Percentiles rank a stretch among this genome's conserved stretches.
These are phyloP conservation scores for Serendipita sp. DNA, from an alignment of 768 basidiomycete genomes.

Conservation along the genomic window DNA sequence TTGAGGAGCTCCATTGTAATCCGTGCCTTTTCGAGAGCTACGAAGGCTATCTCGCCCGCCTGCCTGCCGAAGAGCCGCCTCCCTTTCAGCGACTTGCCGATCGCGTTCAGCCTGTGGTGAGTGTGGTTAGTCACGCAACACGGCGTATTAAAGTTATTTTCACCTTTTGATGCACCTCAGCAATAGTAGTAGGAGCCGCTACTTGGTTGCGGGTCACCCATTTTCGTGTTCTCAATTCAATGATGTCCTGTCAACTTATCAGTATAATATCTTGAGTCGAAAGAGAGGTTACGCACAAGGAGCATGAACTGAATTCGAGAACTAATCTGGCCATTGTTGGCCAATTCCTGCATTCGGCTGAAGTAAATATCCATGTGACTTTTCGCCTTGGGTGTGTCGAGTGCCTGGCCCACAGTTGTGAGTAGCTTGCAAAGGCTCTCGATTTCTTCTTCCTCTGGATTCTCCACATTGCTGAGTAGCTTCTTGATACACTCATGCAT, in stretches of 20 bases:
- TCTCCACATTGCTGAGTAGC: constrained; percentile 78
- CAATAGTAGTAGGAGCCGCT: constrained; percentile 72
- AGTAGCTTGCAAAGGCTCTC: constrained; percentile 90
- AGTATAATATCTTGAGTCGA: constrained; percentile 5
- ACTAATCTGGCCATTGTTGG: constrained; percentile 54
- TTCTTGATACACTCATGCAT: constrained; percentile 99
- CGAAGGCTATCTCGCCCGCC: constrained; percentile 34
- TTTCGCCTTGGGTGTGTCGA: constrained; percentile 68
- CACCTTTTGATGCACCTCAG: constrained; percentile 74
- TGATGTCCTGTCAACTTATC: constrained; percentile 47
- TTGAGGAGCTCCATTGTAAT: constrained; percentile 39
- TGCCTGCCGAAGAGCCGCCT: constrained; percentile 59
- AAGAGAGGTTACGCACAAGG: constrained; percentile 38
- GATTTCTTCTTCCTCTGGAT: constrained; percentile 95
- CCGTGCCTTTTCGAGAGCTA: constrained; percentile 74
- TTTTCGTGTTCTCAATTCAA: constrained; percentile 69
- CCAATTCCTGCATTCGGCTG: constrained; percentile 69
- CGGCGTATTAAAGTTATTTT: neutral
- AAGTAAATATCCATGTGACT: constrained; percentile 90
- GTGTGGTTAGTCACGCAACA: neutral
- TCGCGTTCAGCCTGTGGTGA: constrained; percentile 40
- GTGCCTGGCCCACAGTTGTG: constrained; percentile 66
- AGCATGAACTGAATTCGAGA: constrained; percentile 93
- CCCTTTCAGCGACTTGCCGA: constrained; percentile 39
- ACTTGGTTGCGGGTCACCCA: constrained; percentile 62